Percentiles rank a stretch among this genome's conserved stretches.
phyloP scores from a whole-genome alignment of 2,329 filamentous ascomycete genomes.

The Ophiobolus disseminans region DNA sequence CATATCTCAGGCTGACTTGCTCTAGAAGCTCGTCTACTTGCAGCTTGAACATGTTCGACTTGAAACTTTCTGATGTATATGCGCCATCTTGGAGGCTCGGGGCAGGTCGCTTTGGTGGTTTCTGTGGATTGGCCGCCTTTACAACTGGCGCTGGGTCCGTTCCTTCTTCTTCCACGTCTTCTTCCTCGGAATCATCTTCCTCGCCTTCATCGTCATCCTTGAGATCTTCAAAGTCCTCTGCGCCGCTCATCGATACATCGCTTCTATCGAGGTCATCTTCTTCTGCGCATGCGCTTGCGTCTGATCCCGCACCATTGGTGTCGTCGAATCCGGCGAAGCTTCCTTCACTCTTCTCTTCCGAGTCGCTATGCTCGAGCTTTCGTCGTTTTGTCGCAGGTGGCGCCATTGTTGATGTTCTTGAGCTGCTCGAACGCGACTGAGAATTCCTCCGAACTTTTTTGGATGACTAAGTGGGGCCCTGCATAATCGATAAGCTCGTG shows the following conservation, averaged over 20 bases:
- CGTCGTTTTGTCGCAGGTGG: slow-evolving; percentile 54
- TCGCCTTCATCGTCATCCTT: slow-evolving; percentile 11
- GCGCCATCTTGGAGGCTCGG: slow-evolving; percentile 44
- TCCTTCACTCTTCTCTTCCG: slow-evolving; percentile 34
- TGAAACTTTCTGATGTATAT: slow-evolving; percentile 64
- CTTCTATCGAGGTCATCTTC: slow-evolving; percentile 17
- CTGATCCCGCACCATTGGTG: slow-evolving; percentile 20
- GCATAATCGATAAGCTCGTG: slow-evolving; percentile 29
- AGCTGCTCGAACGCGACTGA: slow-evolving; percentile 9
- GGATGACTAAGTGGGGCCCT: slow-evolving; percentile 9
- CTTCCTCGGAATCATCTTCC: slow-evolving; percentile 24
- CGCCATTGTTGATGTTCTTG: slow-evolving; percentile 34
- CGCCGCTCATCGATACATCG: slow-evolving; percentile 17
- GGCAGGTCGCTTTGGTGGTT: slow-evolving; percentile 31
- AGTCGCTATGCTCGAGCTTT: slow-evolving; percentile 53
- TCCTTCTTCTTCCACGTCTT: slow-evolving; percentile 13
- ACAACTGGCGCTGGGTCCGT: slow-evolving; percentile 8
- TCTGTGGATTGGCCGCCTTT: slow-evolving; percentile 19
- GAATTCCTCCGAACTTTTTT: slow-evolving; percentile 22
- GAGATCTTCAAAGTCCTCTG: slow-evolving; percentile 16
- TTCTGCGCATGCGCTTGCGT: slow-evolving; percentile 20
- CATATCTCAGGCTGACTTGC: slow-evolving; percentile 65
- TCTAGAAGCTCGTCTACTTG: slow-evolving; percentile 69
- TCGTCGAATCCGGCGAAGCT: slow-evolving; percentile 35
- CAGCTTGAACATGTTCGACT: slow-evolving; percentile 71